phyloP scores from a whole-genome alignment of 192 early-diverging fungal genomes.

The Mortierella antarctica region DNA sequence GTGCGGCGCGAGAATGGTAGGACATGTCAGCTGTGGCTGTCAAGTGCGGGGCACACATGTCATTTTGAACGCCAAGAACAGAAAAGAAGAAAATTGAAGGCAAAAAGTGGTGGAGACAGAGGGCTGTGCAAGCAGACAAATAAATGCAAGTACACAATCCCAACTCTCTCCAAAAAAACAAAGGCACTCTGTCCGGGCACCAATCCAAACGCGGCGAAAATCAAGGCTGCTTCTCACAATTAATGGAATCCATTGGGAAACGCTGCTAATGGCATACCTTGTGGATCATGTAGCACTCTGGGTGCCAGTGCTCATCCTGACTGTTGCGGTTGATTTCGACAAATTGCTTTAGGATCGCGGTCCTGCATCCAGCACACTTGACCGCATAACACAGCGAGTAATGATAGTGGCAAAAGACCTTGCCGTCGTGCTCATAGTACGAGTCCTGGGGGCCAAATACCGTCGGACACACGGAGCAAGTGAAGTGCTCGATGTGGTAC shows the following conservation, averaged over 20 bases:
- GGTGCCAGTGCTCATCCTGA: conserved; percentile 95
- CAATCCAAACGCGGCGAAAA: background rate
- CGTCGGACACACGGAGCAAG: conserved; percentile 91
- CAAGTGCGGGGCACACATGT: too few relatives aligned
- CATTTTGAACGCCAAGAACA: background rate
- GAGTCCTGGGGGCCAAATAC: conserved; percentile 95
- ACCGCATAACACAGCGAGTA: conserved; percentile 91
- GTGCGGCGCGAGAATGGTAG: too few relatives aligned
- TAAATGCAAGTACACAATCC: background rate
- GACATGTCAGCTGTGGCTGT: too few relatives aligned
- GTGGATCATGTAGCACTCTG: conserved; percentile 99
- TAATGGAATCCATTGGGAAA: background rate
- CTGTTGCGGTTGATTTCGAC: conserved; percentile 89
- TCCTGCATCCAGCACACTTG: conserved; percentile 95
- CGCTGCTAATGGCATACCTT: conserved; percentile 70
- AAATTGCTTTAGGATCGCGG: conserved; percentile 95
- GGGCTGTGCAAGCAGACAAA: conserved; percentile 12
- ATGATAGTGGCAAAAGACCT: conserved; percentile 95
- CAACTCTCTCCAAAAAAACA: background rate
- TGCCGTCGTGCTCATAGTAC: conserved; percentile 94
- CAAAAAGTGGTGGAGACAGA: background rate
- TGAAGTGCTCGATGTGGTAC: conserved; percentile 98
- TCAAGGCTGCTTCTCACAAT: background rate
- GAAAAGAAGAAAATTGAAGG: background rate
- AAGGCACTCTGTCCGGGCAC: background rate